phyloP scores from a whole-genome alignment of 345 rosid species.

The Cardamine occulta region DNA sequence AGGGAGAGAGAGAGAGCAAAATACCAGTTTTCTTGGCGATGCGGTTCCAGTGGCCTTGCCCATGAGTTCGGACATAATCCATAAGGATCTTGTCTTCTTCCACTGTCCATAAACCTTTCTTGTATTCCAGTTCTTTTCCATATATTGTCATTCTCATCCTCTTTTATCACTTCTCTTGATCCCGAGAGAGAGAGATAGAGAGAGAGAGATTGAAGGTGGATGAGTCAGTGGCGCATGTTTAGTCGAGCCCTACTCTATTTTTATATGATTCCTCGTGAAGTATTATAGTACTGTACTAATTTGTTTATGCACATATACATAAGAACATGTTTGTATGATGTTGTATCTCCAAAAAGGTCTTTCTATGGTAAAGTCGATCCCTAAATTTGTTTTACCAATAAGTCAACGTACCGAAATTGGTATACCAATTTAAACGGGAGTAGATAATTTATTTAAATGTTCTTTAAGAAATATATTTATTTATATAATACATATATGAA shows the following conservation, averaged over 20 bases:
- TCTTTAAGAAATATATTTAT: background rate
- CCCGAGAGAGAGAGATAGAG: constrained; percentile 30
- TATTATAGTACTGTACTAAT: background rate
- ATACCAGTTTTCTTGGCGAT: constrained; percentile 57
- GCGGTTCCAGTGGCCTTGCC: constrained; percentile 65
- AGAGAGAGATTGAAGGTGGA: constrained; percentile 13
- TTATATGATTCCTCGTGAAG: constrained; percentile 24
- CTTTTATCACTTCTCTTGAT: constrained; percentile 24
- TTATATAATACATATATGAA: background rate
- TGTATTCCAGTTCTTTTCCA: constrained; percentile 44
- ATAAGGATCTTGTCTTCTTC: constrained; percentile 66
- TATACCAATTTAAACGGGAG: constrained; percentile 9
- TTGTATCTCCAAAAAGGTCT: background rate
- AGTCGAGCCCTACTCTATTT: constrained; percentile 26
- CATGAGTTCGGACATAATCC: constrained; percentile 55
- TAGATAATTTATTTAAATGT: background rate
- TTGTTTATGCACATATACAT: background rate
- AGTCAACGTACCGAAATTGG: constrained; percentile 16
- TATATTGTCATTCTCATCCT: constrained; percentile 38
- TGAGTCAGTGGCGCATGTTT: constrained; percentile 36
- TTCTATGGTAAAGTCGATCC: constrained; percentile 20
- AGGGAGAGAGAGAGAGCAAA: background rate
- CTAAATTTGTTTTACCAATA: constrained; percentile 12
- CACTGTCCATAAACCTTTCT: constrained; percentile 64
- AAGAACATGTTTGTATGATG: background rate